Evolutionary conservation across 768 basidiomycete genomes (phyloP), one percentile per base, ranked within the genome.

Genomic region (Calocera cornea): DNA sequence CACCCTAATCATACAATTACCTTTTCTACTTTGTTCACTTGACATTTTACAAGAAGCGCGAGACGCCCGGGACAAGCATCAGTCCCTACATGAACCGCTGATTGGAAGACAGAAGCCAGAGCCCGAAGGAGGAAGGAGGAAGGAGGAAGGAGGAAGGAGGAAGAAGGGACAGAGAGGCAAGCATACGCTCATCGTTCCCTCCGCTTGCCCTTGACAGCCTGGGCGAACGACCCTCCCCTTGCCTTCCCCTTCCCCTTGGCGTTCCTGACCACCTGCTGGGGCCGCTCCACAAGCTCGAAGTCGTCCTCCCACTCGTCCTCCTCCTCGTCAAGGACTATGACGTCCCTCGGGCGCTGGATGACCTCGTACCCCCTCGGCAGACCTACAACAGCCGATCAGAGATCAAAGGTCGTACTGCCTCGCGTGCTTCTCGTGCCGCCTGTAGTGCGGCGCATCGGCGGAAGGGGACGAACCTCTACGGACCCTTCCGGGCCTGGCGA

Each of bases 201-300:
- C 22, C 54, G 11, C 54, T 60, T 60, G 14, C 54, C 54, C 54
- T 60, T 60, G 27, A 60, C 54, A 27, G 54, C 54, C 54, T 60
- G 54, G 31, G 54, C 54, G 31, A 60, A 60, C 54, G 54, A 29
- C 54, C 27, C 31, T 27, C 31, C 54, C 54, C 31, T 60, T 5
- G 14, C 31, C 54, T 60, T 60, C 27, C 31, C 54, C 54, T 27
- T 47, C 44, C 19, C 19, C n/a, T n/a, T n/a, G n/a, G n/a, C n/a
- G n/a, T n/a, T n/a, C n/a, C n/a, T n/a, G n/a, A n/a, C n/a, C n/a
- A n/a, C n/a, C 44, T 17, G 54, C 31, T 5, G 14, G 11, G 54
- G 54, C 10, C 11, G 24, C 14, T 60, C 54, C 27, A 60, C 54
- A 60, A 60, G 24, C 54, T 60, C 54, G 27, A 29, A 60, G 27